Evolutionary conservation across 225 moss, liverwort and hornwort species (phyloP), one percentile per base, ranked within the genome.

Genomic region (Pseudisothecium myosuroides): DNA sequence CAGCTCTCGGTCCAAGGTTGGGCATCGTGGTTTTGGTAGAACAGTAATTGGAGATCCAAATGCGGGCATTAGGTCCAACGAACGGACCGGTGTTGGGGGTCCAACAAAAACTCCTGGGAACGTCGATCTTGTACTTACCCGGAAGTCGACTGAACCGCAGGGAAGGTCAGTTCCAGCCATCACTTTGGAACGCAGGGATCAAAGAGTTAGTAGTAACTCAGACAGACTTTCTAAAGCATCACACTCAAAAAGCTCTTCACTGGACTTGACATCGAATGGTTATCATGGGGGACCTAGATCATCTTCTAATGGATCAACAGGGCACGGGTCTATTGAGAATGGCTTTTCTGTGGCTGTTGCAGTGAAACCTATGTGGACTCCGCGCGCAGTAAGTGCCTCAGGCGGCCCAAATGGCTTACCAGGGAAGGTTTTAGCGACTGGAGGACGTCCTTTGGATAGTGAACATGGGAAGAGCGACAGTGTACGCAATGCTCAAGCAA

Each of bases 1-100:
- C 85, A 91, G 91, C 90, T 90, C 93, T 86, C 93, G 96, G 82
- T 49, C 92, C 26, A 97, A 95, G 91, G 92, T 88, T 80, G 95
- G 93, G 81, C 94, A 97, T 89, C 94, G 96, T 83, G 91, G 87
- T 88, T 90, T 91, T 69, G 77, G 88, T 87, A 96, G 95, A 91
- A 86, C 93, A 90, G 95, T 90, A 72, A 86, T 90, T 66, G 93
- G 94, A 83, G 97, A 95, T 74, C 78, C 83, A 65, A 86, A 90
- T 83, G 50, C 71, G 55, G 75, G 91, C 85, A 84, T 83, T 89
- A 95, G 91, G 88, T 79, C 88, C 60, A 91, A 71, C 41, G 91
- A 89, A 74, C 89, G 89, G 37, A 80, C 75, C 36, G 87, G 68
- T 54, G 85, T 76, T 28, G 88, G 89, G 28, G 89, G 81, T 80